Base-by-base conservation (phyloP, 164 flowering plant species). In the Chimonanthus praecox region DNA sequence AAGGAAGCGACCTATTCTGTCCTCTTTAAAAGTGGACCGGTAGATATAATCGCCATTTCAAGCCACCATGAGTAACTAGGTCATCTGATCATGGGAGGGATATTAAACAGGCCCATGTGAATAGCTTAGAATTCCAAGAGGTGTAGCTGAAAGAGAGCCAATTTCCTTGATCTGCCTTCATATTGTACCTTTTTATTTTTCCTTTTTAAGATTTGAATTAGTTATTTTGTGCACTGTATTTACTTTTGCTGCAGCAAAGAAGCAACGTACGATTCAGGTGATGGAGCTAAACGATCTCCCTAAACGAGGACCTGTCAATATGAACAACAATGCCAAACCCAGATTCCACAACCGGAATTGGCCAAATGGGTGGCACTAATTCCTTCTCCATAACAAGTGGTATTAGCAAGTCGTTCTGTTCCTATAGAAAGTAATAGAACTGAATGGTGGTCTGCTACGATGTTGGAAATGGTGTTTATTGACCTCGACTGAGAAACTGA, bases 231-330 rank as follows among this genome's bases (percentile, higher is more conserved):
- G 8, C 2, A 21, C 7, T 18, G 5, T 21, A 3, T 15, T 48
- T 21, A 10, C 11, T 58, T 65, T 16, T 4, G 15, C 43, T 75
- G 74, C 88, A 92, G 97, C 95, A 44, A 92, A 92, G 90, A 88
- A 69, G 81, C 94, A 91, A 71, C 77, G 97, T 65, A 90, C 94
- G 1, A 83, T 89, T 72, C 92, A 92, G 74, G 90, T 92, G 6
- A 86, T 92, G 91, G 96, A 92, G 71, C 78, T 90, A 82, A 84
- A 80, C 18, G 92, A 87, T 77, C 84, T 92, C 21, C 97, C 97
- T 0, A 92, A 90, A 82, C 92, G 87, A 64, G 81, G 87, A 2
- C 74, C 72, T 70, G 85, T 76, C 62, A 82, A 82, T 8, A 85
- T 76, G 70, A 85, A 83, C 69, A 77, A 77, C 43, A 83, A 81